Percentiles rank a stretch among this genome's conserved stretches.
These are phyloP conservation scores for Lodderomyces pseudojiufengensis DNA, from an alignment of 1,139 yeast genomes.

Conservation along the genomic window DNA sequence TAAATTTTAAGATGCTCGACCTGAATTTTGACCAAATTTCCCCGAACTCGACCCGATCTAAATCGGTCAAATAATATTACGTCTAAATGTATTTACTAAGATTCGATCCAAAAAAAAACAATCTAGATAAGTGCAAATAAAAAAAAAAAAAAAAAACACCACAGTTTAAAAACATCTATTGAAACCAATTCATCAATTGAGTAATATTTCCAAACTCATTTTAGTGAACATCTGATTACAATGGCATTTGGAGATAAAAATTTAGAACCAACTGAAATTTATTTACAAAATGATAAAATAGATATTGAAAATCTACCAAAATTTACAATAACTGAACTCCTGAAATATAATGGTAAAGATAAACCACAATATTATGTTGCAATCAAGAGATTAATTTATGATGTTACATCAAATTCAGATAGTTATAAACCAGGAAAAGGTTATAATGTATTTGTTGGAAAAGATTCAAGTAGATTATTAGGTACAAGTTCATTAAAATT, in stretches of 20 bases:
- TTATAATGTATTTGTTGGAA: conserved; percentile 70
- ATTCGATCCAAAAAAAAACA: too few species aligned
- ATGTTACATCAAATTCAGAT: conserved; percentile 60
- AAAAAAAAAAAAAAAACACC: too few species aligned
- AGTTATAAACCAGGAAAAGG: conserved; percentile 77
- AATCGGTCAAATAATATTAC: too few species aligned
- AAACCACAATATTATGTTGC: conserved; percentile 56
- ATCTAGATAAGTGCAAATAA: too few species aligned
- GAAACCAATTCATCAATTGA: too few species aligned
- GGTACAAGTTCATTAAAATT: conserved; percentile 39
- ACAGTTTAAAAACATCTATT: not conserved
- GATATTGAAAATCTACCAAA: conserved; percentile 28
- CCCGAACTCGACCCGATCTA: not conserved
- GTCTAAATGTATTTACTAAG: too few species aligned
- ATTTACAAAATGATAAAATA: conserved; percentile 19
- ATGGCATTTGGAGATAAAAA: conserved; percentile 10
- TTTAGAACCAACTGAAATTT: conserved; percentile 19
- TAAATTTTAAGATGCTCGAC: too few species aligned
- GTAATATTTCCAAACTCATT: too few species aligned
- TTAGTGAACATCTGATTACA: too few species aligned
- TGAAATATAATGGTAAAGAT: conserved; percentile 31
- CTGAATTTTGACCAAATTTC: not conserved
- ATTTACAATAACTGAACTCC: conserved; percentile 33
- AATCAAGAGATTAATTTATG: conserved; percentile 72
- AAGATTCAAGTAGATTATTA: conserved; percentile 71